Evolutionary conservation across 2,329 filamentous ascomycete species (phyloP).

Genomic region (Lachnellula occidentalis): DNA sequence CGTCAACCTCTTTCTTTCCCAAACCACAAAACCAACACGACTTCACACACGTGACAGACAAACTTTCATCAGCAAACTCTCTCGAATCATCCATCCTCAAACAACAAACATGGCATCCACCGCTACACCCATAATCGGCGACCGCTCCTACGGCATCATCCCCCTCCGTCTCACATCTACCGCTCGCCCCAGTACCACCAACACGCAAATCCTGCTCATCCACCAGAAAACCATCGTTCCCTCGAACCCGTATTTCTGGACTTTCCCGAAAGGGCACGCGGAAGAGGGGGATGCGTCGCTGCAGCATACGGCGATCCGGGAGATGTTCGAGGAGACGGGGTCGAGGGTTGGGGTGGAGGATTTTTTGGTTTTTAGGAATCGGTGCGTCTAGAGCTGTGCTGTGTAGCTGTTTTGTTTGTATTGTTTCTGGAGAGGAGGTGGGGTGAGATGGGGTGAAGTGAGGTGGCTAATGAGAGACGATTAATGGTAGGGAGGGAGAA

Average conservation of each 20-base stretch:
- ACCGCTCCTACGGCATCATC: slow-evolving; percentile 1
- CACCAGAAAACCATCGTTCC: not conserved
- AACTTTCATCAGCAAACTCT: not conserved
- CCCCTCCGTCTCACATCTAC: not conserved
- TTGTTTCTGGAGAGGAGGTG: not conserved
- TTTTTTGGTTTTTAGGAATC: not conserved
- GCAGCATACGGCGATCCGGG: not conserved
- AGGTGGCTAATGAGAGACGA: not conserved
- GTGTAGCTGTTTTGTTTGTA: not conserved
- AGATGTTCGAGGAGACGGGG: not conserved
- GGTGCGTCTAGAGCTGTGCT: not conserved
- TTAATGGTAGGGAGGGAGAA: not conserved
- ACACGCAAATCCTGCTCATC: not conserved
- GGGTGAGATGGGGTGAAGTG: not conserved
- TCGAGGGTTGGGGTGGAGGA: not conserved
- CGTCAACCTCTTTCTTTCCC: too few species aligned
- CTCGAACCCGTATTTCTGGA: not conserved
- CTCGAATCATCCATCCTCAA: not conserved
- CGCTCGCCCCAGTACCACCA: not conserved
- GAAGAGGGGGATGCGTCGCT: not conserved
- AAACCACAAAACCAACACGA: too few species aligned
- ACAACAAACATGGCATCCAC: not conserved
- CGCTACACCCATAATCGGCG: not conserved
- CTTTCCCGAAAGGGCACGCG: not conserved
- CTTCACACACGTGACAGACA: not conserved